Evolutionary conservation across 768 basidiomycete species (phyloP), one percentile per base, ranked within the genome.

Genomic region (Rickenella mellea): DNA sequence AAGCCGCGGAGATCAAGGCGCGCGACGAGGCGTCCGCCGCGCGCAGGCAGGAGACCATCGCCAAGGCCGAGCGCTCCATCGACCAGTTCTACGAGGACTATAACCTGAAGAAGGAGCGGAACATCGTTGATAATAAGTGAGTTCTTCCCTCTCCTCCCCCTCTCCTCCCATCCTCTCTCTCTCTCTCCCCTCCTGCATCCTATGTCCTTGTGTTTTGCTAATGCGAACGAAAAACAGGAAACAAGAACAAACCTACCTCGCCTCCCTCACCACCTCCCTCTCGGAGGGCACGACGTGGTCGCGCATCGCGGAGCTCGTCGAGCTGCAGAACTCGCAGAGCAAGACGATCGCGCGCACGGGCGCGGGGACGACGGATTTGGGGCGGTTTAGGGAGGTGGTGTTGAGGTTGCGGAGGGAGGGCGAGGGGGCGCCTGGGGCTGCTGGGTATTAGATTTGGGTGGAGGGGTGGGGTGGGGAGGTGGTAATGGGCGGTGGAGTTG

Each of bases 121-220:
- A 80, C 50, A 96, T 99, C 52, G 71, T 84, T 35, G 83, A 93
- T 61, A 99, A 98, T 75, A 98, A 99, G 94, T 96, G 47, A 52
- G 80, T 71, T 11, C 8, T 5, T 32, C 6, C 27, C 15, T 17
- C 24, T 17, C 27, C 26, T 11, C 30, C 28, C 15, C 11, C 11
- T 20, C 14, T 30, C 20, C 20, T 14, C 6, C 20, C 19, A 9
- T 22, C 19, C 26, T 26, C 31, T 14, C 20, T 38, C 17, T 20
- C 11, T 25, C 22, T 20, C 32, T 21, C 24, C 35, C 33, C 19
- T 20, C 19, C 12, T 36, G 9, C n/a, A 15, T 9, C 27, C 24
- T n/a, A 9, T 17, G 14, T 31, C n/a, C 15, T n/a, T n/a, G n/a
- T 22, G 8, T 6, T 15, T 27, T 20, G 14, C 37, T 26, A 6